Conservation (phyloP, 2,329 filamentous ascomycete species). For the Clonostachys byssicola region DNA sequence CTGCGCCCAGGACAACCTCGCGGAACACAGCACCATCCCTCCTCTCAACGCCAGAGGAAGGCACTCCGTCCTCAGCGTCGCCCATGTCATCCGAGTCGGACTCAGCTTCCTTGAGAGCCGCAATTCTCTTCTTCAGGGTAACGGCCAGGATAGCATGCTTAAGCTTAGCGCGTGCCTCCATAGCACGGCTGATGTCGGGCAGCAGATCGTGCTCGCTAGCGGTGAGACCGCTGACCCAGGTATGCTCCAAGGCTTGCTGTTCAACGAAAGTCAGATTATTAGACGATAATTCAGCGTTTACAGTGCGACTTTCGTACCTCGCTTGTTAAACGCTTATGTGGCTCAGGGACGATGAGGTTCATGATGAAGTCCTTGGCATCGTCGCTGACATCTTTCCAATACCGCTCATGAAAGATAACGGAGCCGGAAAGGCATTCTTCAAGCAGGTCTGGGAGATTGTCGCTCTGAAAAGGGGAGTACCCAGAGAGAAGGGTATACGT, state of each 20-base stretch:
- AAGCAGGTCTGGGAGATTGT: slow-evolving; percentile 88
- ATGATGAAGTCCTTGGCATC: slow-evolving; percentile 96
- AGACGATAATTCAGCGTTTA: background rate
- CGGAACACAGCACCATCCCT: slow-evolving; percentile 7
- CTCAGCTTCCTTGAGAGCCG: slow-evolving; percentile 88
- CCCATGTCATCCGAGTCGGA: slow-evolving; percentile 74
- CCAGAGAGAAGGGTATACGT: slow-evolving; percentile 97
- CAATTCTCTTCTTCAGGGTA: slow-evolving; percentile 93
- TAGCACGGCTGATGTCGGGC: slow-evolving; percentile 85
- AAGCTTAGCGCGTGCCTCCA: slow-evolving; percentile 86
- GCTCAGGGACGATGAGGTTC: slow-evolving; percentile 72
- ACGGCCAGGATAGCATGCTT: slow-evolving; percentile 92
- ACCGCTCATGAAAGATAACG: slow-evolving; percentile 93
- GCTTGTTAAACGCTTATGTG: slow-evolving; percentile 73
- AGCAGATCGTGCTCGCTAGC: slow-evolving; percentile 95
- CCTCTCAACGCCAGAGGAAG: slow-evolving; percentile 5
- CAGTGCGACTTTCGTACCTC: slow-evolving; percentile 46
- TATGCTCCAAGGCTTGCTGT: slow-evolving; percentile 73
- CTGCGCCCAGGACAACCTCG: slow-evolving; percentile 5
- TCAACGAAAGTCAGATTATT: background rate
- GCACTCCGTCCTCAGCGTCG: slow-evolving; percentile 52
- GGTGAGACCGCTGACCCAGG: slow-evolving; percentile 86
- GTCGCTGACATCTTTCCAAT: slow-evolving; percentile 95
- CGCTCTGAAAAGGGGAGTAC: slow-evolving; percentile 95
- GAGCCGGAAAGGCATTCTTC: slow-evolving; percentile 83